These are phyloP conservation scores for Kurtzmaniella fragi DNA, from an alignment of 805 yeast genomes.

Conservation along the genomic window DNA sequence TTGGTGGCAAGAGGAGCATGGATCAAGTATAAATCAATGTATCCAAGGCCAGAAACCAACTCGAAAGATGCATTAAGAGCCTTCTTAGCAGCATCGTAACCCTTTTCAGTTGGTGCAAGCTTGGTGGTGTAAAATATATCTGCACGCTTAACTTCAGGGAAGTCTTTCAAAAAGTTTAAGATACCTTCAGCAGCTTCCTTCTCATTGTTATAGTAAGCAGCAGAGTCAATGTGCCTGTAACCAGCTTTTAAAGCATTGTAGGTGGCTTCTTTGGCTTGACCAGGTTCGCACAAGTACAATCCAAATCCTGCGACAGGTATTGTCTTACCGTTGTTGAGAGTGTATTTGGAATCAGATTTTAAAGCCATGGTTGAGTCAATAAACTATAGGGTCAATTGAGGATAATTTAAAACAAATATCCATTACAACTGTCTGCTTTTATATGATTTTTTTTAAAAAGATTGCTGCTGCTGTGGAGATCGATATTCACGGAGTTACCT, in stretches of 20 bases:
- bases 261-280: conserved; percentile 31
- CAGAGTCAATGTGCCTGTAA: conserved; percentile 65
- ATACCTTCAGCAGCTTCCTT: conserved; percentile 17
- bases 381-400: no score
- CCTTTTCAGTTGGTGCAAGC: background rate
- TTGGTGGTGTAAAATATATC: conserved; percentile 1
- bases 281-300: conserved; percentile 36
- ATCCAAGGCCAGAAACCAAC: background rate
- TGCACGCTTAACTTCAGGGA: background rate
- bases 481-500: no score
- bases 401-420: no score
- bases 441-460: no score
- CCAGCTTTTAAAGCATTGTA: conserved; percentile 53
- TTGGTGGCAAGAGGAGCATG: conserved; percentile 10
- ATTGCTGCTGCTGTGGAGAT: no score
- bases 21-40: conserved; percentile 8
- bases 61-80: background rate
- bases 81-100: background rate
- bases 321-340: conserved; percentile 44
- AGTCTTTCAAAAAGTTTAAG: no score
- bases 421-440: no score
- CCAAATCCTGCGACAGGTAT: conserved; percentile 57
- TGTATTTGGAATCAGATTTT: conserved; percentile 15
- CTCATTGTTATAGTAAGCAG: conserved; percentile 60
- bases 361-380: no score